Percentiles rank a stretch among this genome's conserved stretches.
phyloP scores from a whole-genome alignment of 331 rosid species.

The Telfairia occidentalis region DNA sequence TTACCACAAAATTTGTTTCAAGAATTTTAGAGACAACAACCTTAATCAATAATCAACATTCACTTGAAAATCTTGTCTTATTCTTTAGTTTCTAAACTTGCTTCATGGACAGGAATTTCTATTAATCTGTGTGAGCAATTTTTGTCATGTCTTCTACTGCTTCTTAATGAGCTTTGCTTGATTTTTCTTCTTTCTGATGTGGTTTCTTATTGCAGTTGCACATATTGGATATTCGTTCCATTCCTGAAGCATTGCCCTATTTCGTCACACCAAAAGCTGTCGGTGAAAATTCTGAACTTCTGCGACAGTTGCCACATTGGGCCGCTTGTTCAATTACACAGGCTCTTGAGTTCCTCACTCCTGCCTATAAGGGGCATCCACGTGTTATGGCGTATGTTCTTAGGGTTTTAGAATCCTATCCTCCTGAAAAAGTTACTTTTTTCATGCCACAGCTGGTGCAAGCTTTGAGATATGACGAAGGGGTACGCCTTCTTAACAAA shows the following conservation, averaged over 20 bases:
- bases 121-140: conserved; percentile 2
- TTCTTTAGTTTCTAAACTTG: background rate
- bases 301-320: conserved; percentile 98
- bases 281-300: conserved; percentile 84
- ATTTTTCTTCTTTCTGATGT: background rate
- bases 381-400: conserved; percentile 97
- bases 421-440: conserved; percentile 86
- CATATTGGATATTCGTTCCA: conserved; percentile 69
- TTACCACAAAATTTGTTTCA: background rate
- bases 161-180: background rate
- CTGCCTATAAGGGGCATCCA: conserved; percentile 92
- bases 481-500: conserved; percentile 35
- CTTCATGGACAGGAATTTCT: background rate
- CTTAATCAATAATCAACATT: background rate
- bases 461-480: conserved; percentile 86
- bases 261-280: conserved; percentile 86
- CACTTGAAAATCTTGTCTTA: background rate
- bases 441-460: conserved; percentile 99
- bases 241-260: conserved; percentile 92
- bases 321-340: conserved; percentile 97
- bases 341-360: conserved; percentile 89
- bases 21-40: background rate
- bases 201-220: conserved; percentile 46
- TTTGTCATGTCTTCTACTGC: background rate
- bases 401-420: conserved; percentile 92